A percentile compares a stretch with the other conserved stretches of the same genome.
phyloP scores from a whole-genome alignment of 2,329 filamentous ascomycete species.

The Beauveria varroae region DNA sequence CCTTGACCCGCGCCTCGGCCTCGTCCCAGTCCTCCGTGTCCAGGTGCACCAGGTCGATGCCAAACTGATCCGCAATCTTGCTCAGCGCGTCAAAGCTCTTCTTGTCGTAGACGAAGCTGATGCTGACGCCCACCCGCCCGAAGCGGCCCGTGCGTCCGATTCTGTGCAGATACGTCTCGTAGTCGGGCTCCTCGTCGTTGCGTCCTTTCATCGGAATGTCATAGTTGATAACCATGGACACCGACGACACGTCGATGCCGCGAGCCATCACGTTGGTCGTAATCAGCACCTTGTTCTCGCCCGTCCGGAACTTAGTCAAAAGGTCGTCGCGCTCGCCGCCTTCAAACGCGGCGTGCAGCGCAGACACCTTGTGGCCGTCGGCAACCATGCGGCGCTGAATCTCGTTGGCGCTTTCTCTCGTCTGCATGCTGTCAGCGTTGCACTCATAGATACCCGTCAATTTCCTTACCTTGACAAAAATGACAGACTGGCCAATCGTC shows the following conservation, averaged over 20 bases:
- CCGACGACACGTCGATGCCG: constrained; percentile 84
- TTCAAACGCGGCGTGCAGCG: constrained; percentile 82
- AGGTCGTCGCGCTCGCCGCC: constrained; percentile 75
- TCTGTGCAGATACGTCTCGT: constrained; percentile 94
- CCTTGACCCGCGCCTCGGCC: constrained; percentile 76
- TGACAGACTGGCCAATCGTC: constrained; percentile 95
- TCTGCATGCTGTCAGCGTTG: constrained; percentile 40
- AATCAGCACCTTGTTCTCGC: constrained; percentile 90
- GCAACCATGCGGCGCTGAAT: constrained; percentile 80
- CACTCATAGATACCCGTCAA: neutral
- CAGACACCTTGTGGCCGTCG: constrained; percentile 88
- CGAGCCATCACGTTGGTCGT: constrained; percentile 95
- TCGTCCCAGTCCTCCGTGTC: constrained; percentile 85
- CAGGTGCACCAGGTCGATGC: constrained; percentile 72
- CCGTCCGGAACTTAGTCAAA: constrained; percentile 78
- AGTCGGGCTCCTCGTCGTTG: constrained; percentile 76
- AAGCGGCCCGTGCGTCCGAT: constrained; percentile 97
- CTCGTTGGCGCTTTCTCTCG: constrained; percentile 73
- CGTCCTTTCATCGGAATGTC: constrained; percentile 70
- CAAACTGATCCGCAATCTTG: constrained; percentile 72
- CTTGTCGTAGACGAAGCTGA: constrained; percentile 87
- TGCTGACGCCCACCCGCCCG: constrained; percentile 89
- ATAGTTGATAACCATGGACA: constrained; percentile 99
- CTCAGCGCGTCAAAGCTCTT: constrained; percentile 73
- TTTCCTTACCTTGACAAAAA: constrained; percentile 78